A percentile compares a stretch with the other conserved stretches of the same genome.
phyloP scores from a whole-genome alignment of 2,329 filamentous ascomycete species.

The Aspergillus sp. region DNA sequence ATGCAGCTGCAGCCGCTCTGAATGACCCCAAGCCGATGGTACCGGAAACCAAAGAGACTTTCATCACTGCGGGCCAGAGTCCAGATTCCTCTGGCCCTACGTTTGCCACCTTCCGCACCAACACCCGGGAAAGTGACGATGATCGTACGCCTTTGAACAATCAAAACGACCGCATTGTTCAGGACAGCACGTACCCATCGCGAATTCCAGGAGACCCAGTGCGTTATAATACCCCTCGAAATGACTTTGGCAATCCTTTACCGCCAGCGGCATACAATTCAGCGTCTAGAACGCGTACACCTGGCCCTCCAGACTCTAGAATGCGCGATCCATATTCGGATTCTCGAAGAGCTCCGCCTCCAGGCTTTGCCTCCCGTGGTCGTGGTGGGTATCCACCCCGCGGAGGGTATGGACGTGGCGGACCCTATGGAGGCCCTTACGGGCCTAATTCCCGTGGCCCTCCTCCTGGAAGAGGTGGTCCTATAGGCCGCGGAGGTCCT shows the following conservation, averaged over 20 bases:
- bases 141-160: constrained; percentile 43
- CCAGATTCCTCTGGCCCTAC: constrained; percentile 50
- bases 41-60: constrained; percentile 57
- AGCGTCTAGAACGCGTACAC: constrained; percentile 35
- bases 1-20: constrained; percentile 33
- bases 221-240: constrained; percentile 33
- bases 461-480: constrained; percentile 43
- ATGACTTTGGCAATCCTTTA: constrained; percentile 43
- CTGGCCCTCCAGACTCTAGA: constrained; percentile 27
- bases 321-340: constrained; percentile 50
- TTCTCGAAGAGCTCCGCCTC: constrained; percentile 40
- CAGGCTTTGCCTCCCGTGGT: constrained; percentile 53
- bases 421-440: constrained; percentile 33
- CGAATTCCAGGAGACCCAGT: constrained; percentile 29
- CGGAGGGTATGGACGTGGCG: constrained; percentile 46
- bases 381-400: constrained; percentile 55
- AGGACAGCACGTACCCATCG: constrained; percentile 29
- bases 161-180: constrained; percentile 27
- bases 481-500: constrained; percentile 37
- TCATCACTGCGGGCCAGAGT: constrained; percentile 55
- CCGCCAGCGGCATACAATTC: constrained; percentile 31
- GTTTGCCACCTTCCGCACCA: constrained; percentile 46
- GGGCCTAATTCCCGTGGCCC: constrained; percentile 28
- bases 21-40: constrained; percentile 33
- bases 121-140: constrained; percentile 37